phyloP scores from a whole-genome alignment of 2,329 filamentous ascomycete genomes.

The Tolypocladium sp. region DNA sequence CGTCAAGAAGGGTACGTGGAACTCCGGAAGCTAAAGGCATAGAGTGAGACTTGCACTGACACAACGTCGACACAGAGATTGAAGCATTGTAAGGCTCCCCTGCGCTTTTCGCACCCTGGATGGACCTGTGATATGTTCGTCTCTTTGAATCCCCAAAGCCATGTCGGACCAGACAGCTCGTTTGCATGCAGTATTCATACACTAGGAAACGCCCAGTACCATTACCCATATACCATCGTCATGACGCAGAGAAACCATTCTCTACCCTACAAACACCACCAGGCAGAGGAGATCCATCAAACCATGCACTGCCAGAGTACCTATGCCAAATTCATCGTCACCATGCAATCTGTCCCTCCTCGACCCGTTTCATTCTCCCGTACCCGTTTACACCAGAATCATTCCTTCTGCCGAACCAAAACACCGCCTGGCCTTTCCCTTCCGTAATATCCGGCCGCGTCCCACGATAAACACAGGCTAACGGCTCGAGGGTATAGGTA shows the following conservation, averaged over 20 bases:
- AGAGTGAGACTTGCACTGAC: not conserved
- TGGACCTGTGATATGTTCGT: not conserved
- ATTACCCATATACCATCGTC: not conserved
- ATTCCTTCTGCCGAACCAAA: not conserved
- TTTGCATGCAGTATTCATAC: not conserved
- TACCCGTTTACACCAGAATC: not conserved
- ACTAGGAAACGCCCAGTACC: not conserved
- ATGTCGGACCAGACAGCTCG: not conserved
- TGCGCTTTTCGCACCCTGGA: not conserved
- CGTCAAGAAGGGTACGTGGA: slow-evolving; percentile 72
- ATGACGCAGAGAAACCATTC: not conserved
- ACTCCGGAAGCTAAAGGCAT: not conserved
- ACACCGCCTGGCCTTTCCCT: not conserved
- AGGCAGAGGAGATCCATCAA: not conserved
- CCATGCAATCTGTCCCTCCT: not conserved
- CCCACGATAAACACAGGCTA: not conserved
- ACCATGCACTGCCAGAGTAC: not conserved
- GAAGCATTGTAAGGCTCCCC: slow-evolving; percentile 68
- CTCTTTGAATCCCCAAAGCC: not conserved
- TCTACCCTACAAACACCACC: not conserved
- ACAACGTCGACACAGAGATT: slow-evolving; percentile 53
- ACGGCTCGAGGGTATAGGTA: slow-evolving; percentile 46
- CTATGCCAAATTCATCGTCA: not conserved
- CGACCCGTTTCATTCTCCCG: not conserved
- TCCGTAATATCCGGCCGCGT: not conserved